phyloP scores from a whole-genome alignment of 306 rosid genomes.

The Carpinus fangiana region DNA sequence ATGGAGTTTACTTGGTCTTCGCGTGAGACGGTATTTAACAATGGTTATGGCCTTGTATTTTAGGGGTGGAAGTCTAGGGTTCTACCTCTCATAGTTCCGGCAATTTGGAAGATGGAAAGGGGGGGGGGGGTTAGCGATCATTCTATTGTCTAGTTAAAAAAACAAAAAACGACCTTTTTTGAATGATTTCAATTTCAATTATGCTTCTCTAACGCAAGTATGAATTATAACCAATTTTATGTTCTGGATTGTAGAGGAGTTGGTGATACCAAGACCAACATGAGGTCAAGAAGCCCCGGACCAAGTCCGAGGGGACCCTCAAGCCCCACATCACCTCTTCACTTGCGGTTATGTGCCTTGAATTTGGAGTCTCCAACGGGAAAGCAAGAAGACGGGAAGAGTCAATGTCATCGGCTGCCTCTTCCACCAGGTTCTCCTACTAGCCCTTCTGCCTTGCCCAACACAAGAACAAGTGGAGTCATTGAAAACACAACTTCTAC shows the following conservation, averaged over 20 bases:
- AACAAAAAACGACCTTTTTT: background rate
- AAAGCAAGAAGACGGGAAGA: constrained; percentile 75
- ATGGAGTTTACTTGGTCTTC: background rate
- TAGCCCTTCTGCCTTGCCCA: constrained; percentile 68
- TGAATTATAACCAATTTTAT: constrained; percentile 29
- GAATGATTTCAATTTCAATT: background rate
- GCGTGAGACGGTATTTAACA: background rate
- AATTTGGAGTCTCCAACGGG: constrained; percentile 75
- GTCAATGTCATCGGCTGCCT: constrained; percentile 79
- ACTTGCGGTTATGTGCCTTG: constrained; percentile 48
- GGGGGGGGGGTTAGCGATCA: background rate
- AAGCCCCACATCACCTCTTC: constrained; percentile 92
- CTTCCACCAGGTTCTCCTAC: constrained; percentile 97
- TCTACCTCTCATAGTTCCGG: background rate
- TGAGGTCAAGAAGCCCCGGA: constrained; percentile 78
- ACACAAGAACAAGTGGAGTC: constrained; percentile 32
- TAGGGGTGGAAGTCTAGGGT: background rate
- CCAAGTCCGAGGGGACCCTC: constrained; percentile 82
- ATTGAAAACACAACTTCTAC: constrained; percentile 39
- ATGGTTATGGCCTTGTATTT: background rate
- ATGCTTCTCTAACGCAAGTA: constrained; percentile 26
- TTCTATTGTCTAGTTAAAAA: background rate
- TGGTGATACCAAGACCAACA: constrained; percentile 50
- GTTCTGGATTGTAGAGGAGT: constrained; percentile 52
- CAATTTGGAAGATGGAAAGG: no score